A percentile compares a stretch with the other conserved stretches of the same genome.
Conservation (phyloP, 208 protist species). For the Trypanosoma caninum region DNA sequence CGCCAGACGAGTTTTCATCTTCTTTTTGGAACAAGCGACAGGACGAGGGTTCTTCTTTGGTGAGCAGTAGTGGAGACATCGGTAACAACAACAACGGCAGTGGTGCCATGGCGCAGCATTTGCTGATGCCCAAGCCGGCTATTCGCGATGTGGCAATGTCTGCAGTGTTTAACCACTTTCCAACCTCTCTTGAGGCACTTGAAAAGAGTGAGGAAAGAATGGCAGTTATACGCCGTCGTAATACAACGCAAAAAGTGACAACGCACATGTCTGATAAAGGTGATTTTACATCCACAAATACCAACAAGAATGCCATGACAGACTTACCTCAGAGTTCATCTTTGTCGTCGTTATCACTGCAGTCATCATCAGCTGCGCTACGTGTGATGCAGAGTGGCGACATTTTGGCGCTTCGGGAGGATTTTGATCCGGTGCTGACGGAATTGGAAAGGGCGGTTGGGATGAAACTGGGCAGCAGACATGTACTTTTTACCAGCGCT, state of each 20-base stretch:
- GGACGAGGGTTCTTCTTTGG: constrained; percentile 4
- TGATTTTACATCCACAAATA: no score
- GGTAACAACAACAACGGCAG: background rate
- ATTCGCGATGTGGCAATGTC: constrained; percentile 66
- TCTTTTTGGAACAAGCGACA: constrained; percentile 10
- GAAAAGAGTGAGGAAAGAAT: constrained; percentile 57
- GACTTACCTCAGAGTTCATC: background rate
- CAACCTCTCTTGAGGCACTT: constrained; percentile 51
- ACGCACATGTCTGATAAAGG: no score
- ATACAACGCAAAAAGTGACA: constrained; percentile 21
- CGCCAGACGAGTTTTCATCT: constrained; percentile 32
- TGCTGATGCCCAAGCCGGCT: constrained; percentile 68
- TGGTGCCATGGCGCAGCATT: constrained; percentile 58
- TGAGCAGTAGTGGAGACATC: constrained; percentile 7
- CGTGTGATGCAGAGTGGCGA: constrained; percentile 67
- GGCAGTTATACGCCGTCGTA: constrained; percentile 34
- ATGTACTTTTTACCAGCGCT: constrained; percentile 77
- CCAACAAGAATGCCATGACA: background rate
- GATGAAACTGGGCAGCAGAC: constrained; percentile 80
- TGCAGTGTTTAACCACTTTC: constrained; percentile 64
- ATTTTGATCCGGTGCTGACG: constrained; percentile 78
- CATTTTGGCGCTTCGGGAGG: constrained; percentile 69
- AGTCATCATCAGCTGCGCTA: constrained; percentile 4
- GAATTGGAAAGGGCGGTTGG: constrained; percentile 74
- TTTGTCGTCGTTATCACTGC: constrained; percentile 8